These are phyloP conservation scores for Graphilbum sp. DNA, from an alignment of 2,329 filamentous ascomycete genomes.

Conservation along the genomic window DNA sequence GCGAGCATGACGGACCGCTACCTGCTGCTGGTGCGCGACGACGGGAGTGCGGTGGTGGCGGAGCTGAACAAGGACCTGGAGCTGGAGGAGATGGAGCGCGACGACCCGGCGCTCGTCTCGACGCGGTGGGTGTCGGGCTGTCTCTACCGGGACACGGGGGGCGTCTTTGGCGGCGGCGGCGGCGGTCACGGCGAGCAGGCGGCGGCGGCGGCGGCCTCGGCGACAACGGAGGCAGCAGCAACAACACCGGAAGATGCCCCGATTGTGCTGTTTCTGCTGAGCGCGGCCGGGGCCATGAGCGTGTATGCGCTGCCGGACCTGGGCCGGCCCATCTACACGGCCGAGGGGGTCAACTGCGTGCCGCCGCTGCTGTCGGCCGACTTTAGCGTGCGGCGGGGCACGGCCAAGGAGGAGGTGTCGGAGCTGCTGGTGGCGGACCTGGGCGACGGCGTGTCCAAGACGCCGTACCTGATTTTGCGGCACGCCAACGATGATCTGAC, in stretches of 20 bases:
- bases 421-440: constrained; percentile 77
- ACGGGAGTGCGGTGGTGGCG: constrained; percentile 64
- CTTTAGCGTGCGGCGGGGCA: constrained; percentile 51
- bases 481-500: constrained; percentile 68
- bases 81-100: constrained; percentile 61
- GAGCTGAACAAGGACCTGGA: constrained; percentile 70
- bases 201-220: too few species aligned
- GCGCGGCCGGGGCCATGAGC: constrained; percentile 54
- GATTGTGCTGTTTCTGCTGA: constrained; percentile 63
- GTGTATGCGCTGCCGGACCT: constrained; percentile 68
- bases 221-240: too few species aligned
- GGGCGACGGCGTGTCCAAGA: constrained; percentile 53
- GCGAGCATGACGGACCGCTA: constrained; percentile 81
- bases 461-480: constrained; percentile 69
- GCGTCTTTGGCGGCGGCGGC: constrained; percentile 31
- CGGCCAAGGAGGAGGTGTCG: constrained; percentile 53
- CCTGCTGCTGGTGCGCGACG: constrained; percentile 66
- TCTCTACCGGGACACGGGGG: constrained; percentile 54
- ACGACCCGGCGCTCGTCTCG: constrained; percentile 35
- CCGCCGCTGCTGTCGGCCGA: constrained; percentile 61
- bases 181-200: too few species aligned
- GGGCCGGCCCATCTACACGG: constrained; percentile 51
- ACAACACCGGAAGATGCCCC: too few species aligned
- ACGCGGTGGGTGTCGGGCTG: constrained; percentile 73
- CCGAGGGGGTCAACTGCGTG: constrained; percentile 62